Conservation (phyloP, 805 yeast species). For the Saccharomycopsis selenospora region DNA sequence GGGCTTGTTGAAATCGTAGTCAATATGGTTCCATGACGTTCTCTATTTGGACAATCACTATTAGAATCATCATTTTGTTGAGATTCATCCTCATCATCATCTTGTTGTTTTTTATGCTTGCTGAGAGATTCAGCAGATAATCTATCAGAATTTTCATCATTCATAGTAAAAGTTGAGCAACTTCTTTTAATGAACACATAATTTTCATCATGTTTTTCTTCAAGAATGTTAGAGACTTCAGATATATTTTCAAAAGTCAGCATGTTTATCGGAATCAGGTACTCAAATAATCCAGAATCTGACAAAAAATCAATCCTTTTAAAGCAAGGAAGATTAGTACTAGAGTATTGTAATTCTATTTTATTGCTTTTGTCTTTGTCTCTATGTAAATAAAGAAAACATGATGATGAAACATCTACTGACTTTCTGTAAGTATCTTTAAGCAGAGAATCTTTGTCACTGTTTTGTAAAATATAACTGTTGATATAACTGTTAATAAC, state of each 20-base stretch:
- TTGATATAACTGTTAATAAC: not conserved
- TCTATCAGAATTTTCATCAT: not conserved
- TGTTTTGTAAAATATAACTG: not conserved
- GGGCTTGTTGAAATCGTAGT: not conserved
- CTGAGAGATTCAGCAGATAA: not conserved
- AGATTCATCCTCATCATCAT: not conserved
- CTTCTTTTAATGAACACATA: not conserved
- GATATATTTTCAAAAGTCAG: not conserved
- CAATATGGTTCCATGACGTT: too few relatives aligned
- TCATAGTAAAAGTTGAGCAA: not conserved
- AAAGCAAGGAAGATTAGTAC: conserved; percentile 1
- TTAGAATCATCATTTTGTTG: too few relatives aligned
- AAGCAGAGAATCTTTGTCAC: not conserved
- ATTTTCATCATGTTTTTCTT: not conserved
- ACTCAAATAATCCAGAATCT: not conserved
- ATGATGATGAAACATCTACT: not conserved
- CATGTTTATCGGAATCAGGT: not conserved
- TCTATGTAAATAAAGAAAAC: not conserved
- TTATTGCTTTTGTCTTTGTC: not conserved
- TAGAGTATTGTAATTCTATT: not conserved
- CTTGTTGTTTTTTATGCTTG: not conserved
- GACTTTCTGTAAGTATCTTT: not conserved
- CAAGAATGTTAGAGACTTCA: not conserved
- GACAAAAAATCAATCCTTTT: not conserved
- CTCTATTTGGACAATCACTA: too few relatives aligned